Percentiles rank a stretch among this genome's conserved stretches.
Conservation (phyloP, 306 rosid genomes). For the Ormosia semicastrata region DNA sequence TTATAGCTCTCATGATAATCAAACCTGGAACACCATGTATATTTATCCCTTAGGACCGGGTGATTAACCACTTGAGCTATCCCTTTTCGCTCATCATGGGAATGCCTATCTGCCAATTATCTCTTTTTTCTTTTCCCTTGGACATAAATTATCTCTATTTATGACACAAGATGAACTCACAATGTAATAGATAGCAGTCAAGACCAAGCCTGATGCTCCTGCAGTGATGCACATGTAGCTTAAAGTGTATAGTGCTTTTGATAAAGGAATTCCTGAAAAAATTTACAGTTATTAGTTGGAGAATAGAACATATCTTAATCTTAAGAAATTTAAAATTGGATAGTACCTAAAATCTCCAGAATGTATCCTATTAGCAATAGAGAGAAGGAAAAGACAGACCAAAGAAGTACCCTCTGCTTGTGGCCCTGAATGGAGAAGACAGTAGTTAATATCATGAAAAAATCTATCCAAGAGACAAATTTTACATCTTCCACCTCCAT, state of each 20-base stretch:
- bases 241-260: constrained; percentile 73
- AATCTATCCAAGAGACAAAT: neutral
- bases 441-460: constrained; percentile 19
- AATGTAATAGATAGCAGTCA: constrained; percentile 54
- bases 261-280: constrained; percentile 69
- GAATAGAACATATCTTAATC: constrained; percentile 1
- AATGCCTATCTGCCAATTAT: neutral
- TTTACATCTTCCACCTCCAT: constrained; percentile 7
- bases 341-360: constrained; percentile 61
- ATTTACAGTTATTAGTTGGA: constrained; percentile 24
- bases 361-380: constrained; percentile 53
- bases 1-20: neutral
- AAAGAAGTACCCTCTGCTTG: constrained; percentile 55
- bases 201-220: constrained; percentile 73
- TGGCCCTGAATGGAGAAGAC: constrained; percentile 50
- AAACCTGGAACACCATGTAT: neutral
- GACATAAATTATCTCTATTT: neutral
- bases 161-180: constrained; percentile 44
- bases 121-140: neutral
- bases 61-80: neutral
- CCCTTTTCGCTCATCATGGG: neutral
- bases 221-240: constrained; percentile 74
- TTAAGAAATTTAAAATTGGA: constrained; percentile 1
- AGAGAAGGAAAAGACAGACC: constrained; percentile 53
- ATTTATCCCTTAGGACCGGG: neutral